Conservation (phyloP, 164 flowering plant species). For the Brasenia schreberi region DNA sequence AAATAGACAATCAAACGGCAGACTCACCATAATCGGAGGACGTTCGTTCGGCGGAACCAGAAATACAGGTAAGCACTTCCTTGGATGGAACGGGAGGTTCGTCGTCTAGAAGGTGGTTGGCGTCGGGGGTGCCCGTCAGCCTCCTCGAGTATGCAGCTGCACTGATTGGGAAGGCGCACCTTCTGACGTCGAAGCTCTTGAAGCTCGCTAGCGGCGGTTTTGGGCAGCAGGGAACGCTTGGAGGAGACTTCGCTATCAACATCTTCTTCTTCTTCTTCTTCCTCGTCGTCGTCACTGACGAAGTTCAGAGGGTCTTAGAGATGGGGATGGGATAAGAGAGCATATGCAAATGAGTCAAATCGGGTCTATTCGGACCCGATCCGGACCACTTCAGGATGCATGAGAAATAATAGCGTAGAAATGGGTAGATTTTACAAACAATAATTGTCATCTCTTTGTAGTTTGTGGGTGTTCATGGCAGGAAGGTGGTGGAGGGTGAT, state of each 20-base stretch:
- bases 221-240: background rate
- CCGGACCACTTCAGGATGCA: too few species aligned
- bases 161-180: background rate
- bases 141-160: conserved; percentile 14
- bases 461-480: too few species aligned
- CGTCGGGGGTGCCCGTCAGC: conserved; percentile 38
- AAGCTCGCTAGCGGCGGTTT: background rate
- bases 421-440: too few species aligned
- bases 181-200: background rate
- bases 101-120: conserved; percentile 40
- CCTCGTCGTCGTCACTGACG: background rate
- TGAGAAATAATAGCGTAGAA: too few species aligned
- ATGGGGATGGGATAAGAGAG: background rate
- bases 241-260: background rate
- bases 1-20: background rate
- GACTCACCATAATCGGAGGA: background rate
- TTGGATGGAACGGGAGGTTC: conserved; percentile 23
- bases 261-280: background rate
- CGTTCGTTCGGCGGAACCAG: conserved; percentile 1
- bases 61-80: conserved; percentile 36
- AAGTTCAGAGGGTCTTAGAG: background rate
- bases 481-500: too few species aligned
- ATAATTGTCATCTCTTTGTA: too few species aligned
- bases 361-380: too few species aligned
- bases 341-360: background rate